Base-by-base conservation (phyloP, 495 filamentous ascomycete genomes). In the Podospora pseudopauciseta region DNA sequence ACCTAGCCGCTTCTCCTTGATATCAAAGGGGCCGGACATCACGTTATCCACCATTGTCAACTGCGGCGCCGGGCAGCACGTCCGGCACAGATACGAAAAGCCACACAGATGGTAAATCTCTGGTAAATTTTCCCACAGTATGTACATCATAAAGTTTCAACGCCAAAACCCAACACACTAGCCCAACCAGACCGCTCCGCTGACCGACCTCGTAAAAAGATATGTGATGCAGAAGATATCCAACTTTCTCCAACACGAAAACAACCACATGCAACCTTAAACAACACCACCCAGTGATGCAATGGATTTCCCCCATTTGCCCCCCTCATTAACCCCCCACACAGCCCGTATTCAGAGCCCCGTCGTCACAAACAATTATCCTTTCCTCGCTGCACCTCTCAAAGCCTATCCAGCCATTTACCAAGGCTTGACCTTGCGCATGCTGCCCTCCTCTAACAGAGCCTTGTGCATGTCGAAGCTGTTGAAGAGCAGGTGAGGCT, bases 391-490 rank as follows among this genome's bases (percentile, higher is more conserved):
- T 23, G 23, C 23, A 23, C 23, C 23, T 23, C 23, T 23, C 23
- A 23, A 23, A 23, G 23, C 23, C 30, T 7, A 32, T 32, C 30
- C 4, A 32, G 30, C 30, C 30, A 32, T 58, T 26, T 58, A 58
- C 55, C 55, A 58, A 19, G 55, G 55, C 76, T 83, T 82, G 53
- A 84, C 77, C 77, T 92, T 89, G 80, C 88, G 89, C 93, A 96
- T 96, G 68, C 90, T 94, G 23, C 92, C 92, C 75, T 92, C 87
- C 81, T 91, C 87, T 68, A 87, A 78, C 64, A 97, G 79, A 65
- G 91, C 89, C 82, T 89, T 87, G 79, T 96, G 93, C 92, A 96
- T 93, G 77, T 95, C 91, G 79, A 96, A 96, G 19, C 85, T 81
- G 78, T 95, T 88, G 81, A 86, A 94, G 59, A 97, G 80, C 78